Base-by-base conservation (phyloP, 2,329 filamentous ascomycete species). In the Arthrobotrys megalospora region DNA sequence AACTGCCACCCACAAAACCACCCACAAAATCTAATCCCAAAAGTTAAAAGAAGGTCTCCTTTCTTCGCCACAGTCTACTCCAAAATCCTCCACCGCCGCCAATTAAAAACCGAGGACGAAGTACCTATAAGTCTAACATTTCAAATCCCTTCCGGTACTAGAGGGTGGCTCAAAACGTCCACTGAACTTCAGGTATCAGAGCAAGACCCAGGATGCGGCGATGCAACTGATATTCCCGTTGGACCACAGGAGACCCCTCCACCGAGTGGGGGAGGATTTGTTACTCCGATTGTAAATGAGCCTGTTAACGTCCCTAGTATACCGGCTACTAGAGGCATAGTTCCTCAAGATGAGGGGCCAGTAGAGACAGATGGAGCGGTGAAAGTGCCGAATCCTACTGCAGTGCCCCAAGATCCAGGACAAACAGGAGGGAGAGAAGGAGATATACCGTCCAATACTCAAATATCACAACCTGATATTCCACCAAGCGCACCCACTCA, bases 151-250 rank as follows among this genome's bases (percentile, higher is more conserved):
- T 45, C n/a, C 41, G 12, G n/a, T 6, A 28, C 24, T 14, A 34
- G 16, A 36, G 41, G 8, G 3, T 38, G n/a, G 19, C n/a, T 47
- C 10, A 43, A 36, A 64, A 47, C 36, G 1, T 16, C 14, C 28
- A 43, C 38, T 10, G n/a, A 10, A 6, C 6, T 45, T 6, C 7
- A 45, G 3, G 41, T 12, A 45, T 45, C 12, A 6, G 6, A 32
- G 21, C 4, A 64, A 28, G 19, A 64, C 14, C 38, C 60, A n/a
- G 60, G 11, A 21, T 64, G 60, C 16, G 60, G 60, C 5, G 60
- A 64, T 14, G 41, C 43, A 11, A 47, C 60, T 16, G 38, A 41
- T 12, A 11, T 64, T 6, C 14, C 43, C n/a, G 8, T 3, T 14
- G 38, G 60, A 21, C 21, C 12, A 16, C 12, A 19, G 38, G 21